These are phyloP conservation scores for Scutellaria minor DNA, from an alignment of 257 asterid species.

Conservation along the genomic window DNA sequence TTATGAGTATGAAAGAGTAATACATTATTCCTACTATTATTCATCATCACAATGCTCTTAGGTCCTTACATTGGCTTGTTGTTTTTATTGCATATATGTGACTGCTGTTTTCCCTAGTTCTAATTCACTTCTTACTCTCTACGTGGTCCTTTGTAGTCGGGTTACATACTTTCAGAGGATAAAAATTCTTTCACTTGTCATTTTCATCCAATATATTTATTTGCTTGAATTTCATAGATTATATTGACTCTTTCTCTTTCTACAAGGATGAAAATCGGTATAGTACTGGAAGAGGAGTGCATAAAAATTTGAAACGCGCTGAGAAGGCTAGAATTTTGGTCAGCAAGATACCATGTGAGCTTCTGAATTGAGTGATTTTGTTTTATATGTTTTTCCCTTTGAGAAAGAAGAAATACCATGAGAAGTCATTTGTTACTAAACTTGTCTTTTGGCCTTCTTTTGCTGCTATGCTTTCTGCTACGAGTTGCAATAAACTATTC, in stretches of 20 bases:
- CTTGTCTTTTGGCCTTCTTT: neutral
- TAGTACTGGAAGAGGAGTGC: slow-evolving; percentile 84
- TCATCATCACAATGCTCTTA: slow-evolving; percentile 10
- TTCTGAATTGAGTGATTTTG: slow-evolving; percentile 31
- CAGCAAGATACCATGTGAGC: slow-evolving; percentile 73
- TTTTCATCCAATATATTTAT: neutral
- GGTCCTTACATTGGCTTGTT: neutral
- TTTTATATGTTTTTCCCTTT: neutral
- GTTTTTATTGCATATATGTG: too few species aligned
- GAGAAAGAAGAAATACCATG: slow-evolving; percentile 23
- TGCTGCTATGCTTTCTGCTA: neutral
- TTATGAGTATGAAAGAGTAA: slow-evolving; percentile 86
- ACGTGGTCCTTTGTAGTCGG: slow-evolving; percentile 15
- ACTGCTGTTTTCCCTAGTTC: slow-evolving; percentile 4
- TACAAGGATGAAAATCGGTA: slow-evolving; percentile 77
- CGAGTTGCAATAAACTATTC: neutral
- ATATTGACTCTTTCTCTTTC: slow-evolving; percentile 31
- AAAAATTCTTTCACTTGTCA: slow-evolving; percentile 5
- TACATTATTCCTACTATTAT: slow-evolving; percentile 11
- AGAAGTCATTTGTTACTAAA: neutral
- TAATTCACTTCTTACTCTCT: neutral
- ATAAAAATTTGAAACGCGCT: slow-evolving; percentile 83
- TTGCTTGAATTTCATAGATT: slow-evolving; percentile 27
- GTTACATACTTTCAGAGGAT: neutral
- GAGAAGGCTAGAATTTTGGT: slow-evolving; percentile 74